A percentile compares a stretch with the other conserved stretches of the same genome.
These are phyloP conservation scores for Coemansia sp. DNA, from an alignment of 192 early-diverging fungal genomes.

Conservation along the genomic window DNA sequence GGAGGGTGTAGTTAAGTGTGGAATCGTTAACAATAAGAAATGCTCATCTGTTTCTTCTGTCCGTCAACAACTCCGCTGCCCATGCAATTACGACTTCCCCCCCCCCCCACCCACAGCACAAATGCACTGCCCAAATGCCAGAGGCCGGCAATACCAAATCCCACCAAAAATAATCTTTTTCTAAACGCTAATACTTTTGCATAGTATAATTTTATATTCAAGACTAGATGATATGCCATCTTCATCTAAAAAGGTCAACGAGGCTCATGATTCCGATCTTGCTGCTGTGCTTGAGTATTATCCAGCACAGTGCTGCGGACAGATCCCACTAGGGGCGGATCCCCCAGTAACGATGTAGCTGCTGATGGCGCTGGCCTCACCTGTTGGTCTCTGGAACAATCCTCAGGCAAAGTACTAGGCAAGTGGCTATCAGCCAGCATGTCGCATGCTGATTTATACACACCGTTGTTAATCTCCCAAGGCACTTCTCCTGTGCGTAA, in stretches of 20 bases:
- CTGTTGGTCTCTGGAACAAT: not conserved
- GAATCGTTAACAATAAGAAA: no score
- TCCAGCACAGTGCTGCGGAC: not conserved
- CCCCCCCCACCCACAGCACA: no score
- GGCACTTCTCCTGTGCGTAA: slow-evolving; percentile 39
- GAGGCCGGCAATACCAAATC: no score
- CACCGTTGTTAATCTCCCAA: not conserved
- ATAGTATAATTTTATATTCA: not conserved
- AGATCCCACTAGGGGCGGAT: not conserved
- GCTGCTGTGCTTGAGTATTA: not conserved
- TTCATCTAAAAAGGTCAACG: not conserved
- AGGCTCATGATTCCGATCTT: not conserved
- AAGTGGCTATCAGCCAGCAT: not conserved
- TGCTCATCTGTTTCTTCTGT: no score
- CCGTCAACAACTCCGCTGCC: no score
- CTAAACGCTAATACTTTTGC: no score
- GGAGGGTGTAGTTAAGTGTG: no score
- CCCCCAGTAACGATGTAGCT: not conserved
- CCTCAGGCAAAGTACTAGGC: not conserved
- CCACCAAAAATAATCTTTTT: no score
- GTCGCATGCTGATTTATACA: not conserved
- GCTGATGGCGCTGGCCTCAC: not conserved
- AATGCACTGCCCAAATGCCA: no score
- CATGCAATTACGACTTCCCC: no score
- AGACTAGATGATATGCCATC: not conserved